These are phyloP conservation scores for Parathielavia hyrcaniae DNA, from an alignment of 495 filamentous ascomycete genomes.

Conservation along the genomic window DNA sequence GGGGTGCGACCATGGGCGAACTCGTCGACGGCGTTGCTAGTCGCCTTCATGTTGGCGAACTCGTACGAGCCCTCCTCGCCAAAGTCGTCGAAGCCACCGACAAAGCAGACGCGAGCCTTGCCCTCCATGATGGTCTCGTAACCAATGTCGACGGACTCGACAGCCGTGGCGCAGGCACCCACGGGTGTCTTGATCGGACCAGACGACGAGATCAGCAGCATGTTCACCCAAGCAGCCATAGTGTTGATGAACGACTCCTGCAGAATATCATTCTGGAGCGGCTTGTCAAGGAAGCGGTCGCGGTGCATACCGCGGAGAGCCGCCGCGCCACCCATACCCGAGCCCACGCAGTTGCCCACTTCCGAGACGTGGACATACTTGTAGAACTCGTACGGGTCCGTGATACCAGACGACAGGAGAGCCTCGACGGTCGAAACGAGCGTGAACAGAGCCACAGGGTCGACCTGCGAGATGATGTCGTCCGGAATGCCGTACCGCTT, in stretches of 20 bases:
- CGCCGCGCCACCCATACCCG: slow-evolving; percentile 88
- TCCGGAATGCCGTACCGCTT: slow-evolving; percentile 92
- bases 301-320: slow-evolving; percentile 97
- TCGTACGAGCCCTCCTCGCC: slow-evolving; percentile 98
- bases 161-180: slow-evolving; percentile 92
- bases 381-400: slow-evolving; percentile 99
- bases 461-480: slow-evolving; percentile 95
- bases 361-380: slow-evolving; percentile 98
- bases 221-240: slow-evolving; percentile 99
- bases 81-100: slow-evolving; percentile 99
- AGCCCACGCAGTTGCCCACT: slow-evolving; percentile 96
- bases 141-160: slow-evolving; percentile 95
- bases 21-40: slow-evolving; percentile 93
- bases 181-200: slow-evolving; percentile 98
- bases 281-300: slow-evolving; percentile 92
- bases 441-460: slow-evolving; percentile 90
- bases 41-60: slow-evolving; percentile 99
- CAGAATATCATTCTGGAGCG: slow-evolving; percentile 97
- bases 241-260: slow-evolving; percentile 99
- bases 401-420: slow-evolving; percentile 87
- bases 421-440: slow-evolving; percentile 90
- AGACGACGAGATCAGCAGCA: slow-evolving; percentile 92
- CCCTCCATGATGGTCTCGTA: slow-evolving; percentile 97
- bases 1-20: slow-evolving; percentile 93
- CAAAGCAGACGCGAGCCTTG: slow-evolving; percentile 93